These are phyloP conservation scores for Agroathelia rolfsii DNA, from an alignment of 1,284 basidiomycete genomes.

Conservation along the genomic window DNA sequence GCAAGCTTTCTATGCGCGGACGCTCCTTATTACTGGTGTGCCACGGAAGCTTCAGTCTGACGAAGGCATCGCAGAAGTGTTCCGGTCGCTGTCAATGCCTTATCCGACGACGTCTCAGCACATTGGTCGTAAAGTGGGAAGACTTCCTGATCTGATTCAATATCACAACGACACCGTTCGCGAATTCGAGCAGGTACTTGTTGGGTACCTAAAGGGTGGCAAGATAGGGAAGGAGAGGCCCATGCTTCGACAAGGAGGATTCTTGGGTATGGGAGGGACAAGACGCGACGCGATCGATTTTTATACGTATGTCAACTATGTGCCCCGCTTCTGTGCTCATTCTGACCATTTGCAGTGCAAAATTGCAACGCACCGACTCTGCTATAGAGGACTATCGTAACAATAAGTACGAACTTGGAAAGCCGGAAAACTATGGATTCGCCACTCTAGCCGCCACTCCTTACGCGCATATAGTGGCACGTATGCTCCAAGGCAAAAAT, in stretches of 20 bases:
- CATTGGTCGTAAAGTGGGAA: conserved; percentile 57
- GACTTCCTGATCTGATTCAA: conserved; percentile 60
- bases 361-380: conserved; percentile 38
- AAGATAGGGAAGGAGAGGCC: conserved; percentile 60
- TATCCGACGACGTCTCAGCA: conserved; percentile 72
- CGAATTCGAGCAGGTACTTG: conserved; percentile 66
- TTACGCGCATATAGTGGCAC: conserved; percentile 53
- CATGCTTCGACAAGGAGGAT: conserved; percentile 54
- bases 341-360: conserved; percentile 30
- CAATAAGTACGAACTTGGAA: conserved; percentile 36
- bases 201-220: conserved; percentile 66
- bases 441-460: conserved; percentile 61
- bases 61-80: conserved; percentile 57
- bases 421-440: conserved; percentile 59
- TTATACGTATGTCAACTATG: conserved; percentile 36
- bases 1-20: conserved; percentile 56
- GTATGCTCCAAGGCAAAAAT: conserved; percentile 32
- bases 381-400: conserved; percentile 46
- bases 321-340: conserved; percentile 4
- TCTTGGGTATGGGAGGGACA: conserved; percentile 57
- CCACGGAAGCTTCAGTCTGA: conserved; percentile 58
- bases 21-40: conserved; percentile 55
- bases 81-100: conserved; percentile 54
- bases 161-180: conserved; percentile 71
- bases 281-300: conserved; percentile 70